Evolutionary conservation across 495 filamentous ascomycete genomes (phyloP).

Genomic region (Penicillium waksmanii): DNA sequence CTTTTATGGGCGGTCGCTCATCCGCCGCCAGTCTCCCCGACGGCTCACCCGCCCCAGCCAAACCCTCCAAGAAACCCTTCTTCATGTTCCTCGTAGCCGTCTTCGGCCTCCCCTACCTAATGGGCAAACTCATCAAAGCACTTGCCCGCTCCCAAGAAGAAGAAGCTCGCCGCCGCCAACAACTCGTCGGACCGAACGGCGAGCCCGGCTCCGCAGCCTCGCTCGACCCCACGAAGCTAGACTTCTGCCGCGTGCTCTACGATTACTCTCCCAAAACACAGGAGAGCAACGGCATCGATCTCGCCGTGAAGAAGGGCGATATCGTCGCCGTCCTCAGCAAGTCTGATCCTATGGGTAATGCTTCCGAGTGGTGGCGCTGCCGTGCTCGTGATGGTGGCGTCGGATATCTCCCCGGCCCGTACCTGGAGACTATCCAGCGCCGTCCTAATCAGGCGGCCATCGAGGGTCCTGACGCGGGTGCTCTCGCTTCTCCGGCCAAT

Average conservation of each 20-base stretch:
- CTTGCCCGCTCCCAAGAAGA: slow-evolving; percentile 84
- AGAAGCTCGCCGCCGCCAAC: slow-evolving; percentile 65
- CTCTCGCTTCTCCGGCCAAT: slow-evolving; percentile 46
- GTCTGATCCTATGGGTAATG: slow-evolving; percentile 87
- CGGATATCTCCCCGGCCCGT: slow-evolving; percentile 87
- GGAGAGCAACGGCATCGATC: slow-evolving; percentile 74
- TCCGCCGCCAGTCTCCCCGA: slow-evolving; percentile 54
- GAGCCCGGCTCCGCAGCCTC: slow-evolving; percentile 47
- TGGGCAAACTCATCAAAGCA: slow-evolving; percentile 88
- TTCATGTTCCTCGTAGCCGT: slow-evolving; percentile 93
- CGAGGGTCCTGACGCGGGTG: slow-evolving; percentile 48
- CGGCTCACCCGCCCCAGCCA: slow-evolving; percentile 59
- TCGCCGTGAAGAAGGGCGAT: slow-evolving; percentile 93
- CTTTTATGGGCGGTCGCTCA: slow-evolving; percentile 65
- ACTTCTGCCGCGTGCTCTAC: slow-evolving; percentile 93
- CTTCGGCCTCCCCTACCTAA: slow-evolving; percentile 92
- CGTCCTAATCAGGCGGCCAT: slow-evolving; percentile 62
- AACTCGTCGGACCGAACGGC: slow-evolving; percentile 54
- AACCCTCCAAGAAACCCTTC: slow-evolving; percentile 90
- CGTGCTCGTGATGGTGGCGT: slow-evolving; percentile 87
- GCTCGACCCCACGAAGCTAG: slow-evolving; percentile 83
- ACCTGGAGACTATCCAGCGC: slow-evolving; percentile 81
- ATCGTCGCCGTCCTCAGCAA: slow-evolving; percentile 94
- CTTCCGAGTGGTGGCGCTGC: slow-evolving; percentile 97
- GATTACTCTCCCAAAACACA: slow-evolving; percentile 83